phyloP scores from a whole-genome alignment of 306 rosid genomes.

The Medicago arabica region DNA sequence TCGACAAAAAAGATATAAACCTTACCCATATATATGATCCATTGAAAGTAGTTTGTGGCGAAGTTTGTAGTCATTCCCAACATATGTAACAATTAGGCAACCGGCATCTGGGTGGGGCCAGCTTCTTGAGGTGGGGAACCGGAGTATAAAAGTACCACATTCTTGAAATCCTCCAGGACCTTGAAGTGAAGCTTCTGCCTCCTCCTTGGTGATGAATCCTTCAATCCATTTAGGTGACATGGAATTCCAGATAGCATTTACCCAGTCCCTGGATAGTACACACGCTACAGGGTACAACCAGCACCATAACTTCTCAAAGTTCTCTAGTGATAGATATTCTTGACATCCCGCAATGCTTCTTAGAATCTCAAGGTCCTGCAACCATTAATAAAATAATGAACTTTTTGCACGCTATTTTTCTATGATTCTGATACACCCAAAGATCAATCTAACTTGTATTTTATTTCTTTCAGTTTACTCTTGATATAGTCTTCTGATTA shows the following conservation, averaged over 20 bases:
- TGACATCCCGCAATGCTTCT: conserved; percentile 82
- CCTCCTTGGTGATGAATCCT: conserved; percentile 95
- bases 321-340: conserved; percentile 69
- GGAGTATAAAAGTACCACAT: conserved; percentile 88
- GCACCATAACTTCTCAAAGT: conserved; percentile 96
- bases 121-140: conserved; percentile 94
- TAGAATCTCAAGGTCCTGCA: conserved; percentile 83
- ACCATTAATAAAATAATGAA: conserved; percentile 26
- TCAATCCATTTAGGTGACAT: conserved; percentile 91
- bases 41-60: conserved; percentile 79
- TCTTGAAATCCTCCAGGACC: conserved; percentile 83
- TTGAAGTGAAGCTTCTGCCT: conserved; percentile 89
- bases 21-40: conserved; percentile 69
- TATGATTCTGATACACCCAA: conserved; percentile 9
- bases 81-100: conserved; percentile 76
- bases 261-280: conserved; percentile 69
- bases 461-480: conserved; percentile 1
- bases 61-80: conserved; percentile 67
- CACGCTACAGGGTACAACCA: conserved; percentile 94
- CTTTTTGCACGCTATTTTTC: conserved; percentile 27
- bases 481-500: neutral
- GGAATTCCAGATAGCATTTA: conserved; percentile 84
- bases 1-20: conserved; percentile 22
- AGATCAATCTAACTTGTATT: conserved; percentile 6
- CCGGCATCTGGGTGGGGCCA: conserved; percentile 99